Evolutionary conservation across 768 basidiomycete genomes (phyloP), one percentile per base, ranked within the genome.

Genomic region (Panus rudis): DNA sequence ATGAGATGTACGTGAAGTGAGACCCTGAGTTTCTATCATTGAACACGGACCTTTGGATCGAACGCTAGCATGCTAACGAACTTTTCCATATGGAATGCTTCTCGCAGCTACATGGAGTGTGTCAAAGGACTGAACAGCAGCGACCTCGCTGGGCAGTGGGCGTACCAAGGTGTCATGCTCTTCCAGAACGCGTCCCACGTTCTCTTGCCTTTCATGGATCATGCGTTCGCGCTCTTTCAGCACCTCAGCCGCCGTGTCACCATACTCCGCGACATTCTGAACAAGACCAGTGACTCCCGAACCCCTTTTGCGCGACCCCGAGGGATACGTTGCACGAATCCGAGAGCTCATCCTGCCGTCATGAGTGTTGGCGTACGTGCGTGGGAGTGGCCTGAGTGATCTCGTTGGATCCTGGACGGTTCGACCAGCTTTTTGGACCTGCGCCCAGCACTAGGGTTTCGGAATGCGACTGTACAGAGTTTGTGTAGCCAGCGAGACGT

Each of bases 11-110:
- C 45, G 19, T 20, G 34, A n/a, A 28, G 22, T 26, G 21, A 39
- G 16, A 24, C 35, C 7, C 16, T 6, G 30, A 21, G 16, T 6
- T 20, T 8, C 6, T 17, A 32, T 11, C 24, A 2, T 41, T 39
- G n/a, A 16, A 5, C 41, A 57, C 76, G 27, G 48, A 86, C 85
- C 62, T 68, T 61, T 7, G 92, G 92, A 61, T 93, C 75, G 59
- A 80, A 97, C 16, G 69, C 71, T 26, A 92, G 63, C 67, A 94
- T 70, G 20, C 75, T 79, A 3, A 79, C 75, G 57, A 85, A 93
- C 45, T 82, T 70, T 50, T 92, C 84, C 63, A 94, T 71, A 57
- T 97, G 92, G 62, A 93, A 97, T 46, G 78, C 70, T 62, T 97
- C 90, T 47, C 92, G 78, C 37, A 94, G 72, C 84, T 91, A 48